Base-by-base conservation (phyloP, 371 early-diverging fungal genomes). In the Actinomortierella wolfii region DNA sequence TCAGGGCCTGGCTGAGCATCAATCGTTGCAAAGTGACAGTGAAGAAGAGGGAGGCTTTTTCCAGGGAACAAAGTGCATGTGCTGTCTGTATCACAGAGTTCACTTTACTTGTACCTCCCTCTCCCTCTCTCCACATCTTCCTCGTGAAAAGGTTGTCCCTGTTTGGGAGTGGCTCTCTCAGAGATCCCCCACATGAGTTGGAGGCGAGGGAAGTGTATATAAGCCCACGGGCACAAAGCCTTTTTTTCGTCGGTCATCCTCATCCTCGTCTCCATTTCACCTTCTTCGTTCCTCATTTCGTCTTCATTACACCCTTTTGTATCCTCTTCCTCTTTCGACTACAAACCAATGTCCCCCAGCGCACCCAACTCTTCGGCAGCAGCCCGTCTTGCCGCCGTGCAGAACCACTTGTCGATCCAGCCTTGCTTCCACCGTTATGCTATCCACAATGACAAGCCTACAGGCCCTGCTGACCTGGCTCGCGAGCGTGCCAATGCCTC, bases 401-500 rank as follows among this genome's bases (percentile, higher is more conserved):
- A 76, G 52, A 63, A 68, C 26, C 78, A 79, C 57, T 51, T 79
- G 28, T 28, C 66, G 13, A 64, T 68, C 57, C 69, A 68, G 50
- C 69, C 69, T 0, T 68, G 69, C 61, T 68, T 68, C 50, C 68
- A 58, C 45, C 47, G 47, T 8, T 29, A 68, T 53, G 63, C 75
- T 7, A 67, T 76, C 50, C 70, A 70, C 29, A 64, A 67, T 45
- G 70, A 70, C 43, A 54, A 67, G 48, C 66, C 77, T 44, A 77
- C 79, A 1, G 80, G 80, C 13, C 68, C 76, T 15, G 78, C 77
- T n/a, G 83, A 83, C 64, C 74, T 83, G 46, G 79, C 81, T 15
- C 68, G 64, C 44, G 88, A 88, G 50, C 79, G 88, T 28, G 80
- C 81, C 26, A 76, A 78, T 46, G 83, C 85, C 23, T 76, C 79